Base-by-base conservation (phyloP, 1,284 basidiomycete species). In the Moesziomyces parantarcticus region DNA sequence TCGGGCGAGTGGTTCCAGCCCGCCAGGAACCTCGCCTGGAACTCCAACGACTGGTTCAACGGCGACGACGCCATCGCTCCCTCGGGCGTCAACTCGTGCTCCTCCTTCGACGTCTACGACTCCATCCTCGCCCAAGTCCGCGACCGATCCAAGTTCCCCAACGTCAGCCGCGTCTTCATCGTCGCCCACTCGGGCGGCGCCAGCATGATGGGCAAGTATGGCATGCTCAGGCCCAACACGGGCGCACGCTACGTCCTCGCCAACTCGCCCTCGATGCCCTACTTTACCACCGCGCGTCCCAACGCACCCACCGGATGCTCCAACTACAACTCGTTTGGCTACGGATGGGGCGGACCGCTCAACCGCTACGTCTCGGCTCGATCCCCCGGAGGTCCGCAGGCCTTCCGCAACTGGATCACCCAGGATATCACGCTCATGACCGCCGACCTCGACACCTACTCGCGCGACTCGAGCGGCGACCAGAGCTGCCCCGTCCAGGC, bases 101-200 rank as follows among this genome's bases (percentile, higher is more conserved):
- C 70, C n/a, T 68, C 75, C 7, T 63, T 64, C 16, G 76, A 78
- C 39, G 59, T 75, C 6, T 64, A 65, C 59, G 76, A 78, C 39
- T 45, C 63, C 22, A 52, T 78, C 13, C 26, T 77, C 16, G 26
- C 52, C 1, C 54, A 40, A 9, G 54, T 76, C 26, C 18, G 44
- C n/a, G 58, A 77, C 61, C 54, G 32, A 25, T 29, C 21, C 43
- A 67, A 64, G 43, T 78, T 67, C 57, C 61, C 67, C 40, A 60
- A 60, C 47, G 25, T 77, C 49, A 39, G 45, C 13, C 56, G 46
- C n/a, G 40, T 78, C 44, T 68, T 58, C 18, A 26, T 69, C 29
- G 63, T 78, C 22, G 75, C 49, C 3, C 76, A 78, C 53, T 68
- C 66, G 10, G 71, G 44, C 9, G 76, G 76, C 25, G 62, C 63